Base-by-base conservation (phyloP, 1,284 basidiomycete species). In the Puccinia sorghi region DNA sequence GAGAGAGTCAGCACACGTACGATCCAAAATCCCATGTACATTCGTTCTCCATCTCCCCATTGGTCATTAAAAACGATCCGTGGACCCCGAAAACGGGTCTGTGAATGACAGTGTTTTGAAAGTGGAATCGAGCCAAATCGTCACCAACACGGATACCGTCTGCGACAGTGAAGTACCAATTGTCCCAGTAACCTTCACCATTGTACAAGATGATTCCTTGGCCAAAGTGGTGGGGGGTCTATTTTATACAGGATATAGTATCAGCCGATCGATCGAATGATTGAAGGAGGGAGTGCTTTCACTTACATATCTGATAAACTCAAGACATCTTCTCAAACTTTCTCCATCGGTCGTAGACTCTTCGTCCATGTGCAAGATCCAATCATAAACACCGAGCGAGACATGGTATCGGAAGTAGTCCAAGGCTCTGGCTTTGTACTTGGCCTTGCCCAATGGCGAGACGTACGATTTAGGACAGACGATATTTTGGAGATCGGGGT, bases 131-230 rank as follows among this genome's bases (percentile, higher is more conserved):
- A 2, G 85, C 85, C 78, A 86, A 79, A 81, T 86, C 85, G 81
- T 86, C 85, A 74, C 85, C 85, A 61, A 86, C 84, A 82, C 85
- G 84, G 59, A 86, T 85, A 80, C 84, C 84, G 80, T 86, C 85
- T 27, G 85, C 85, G 9, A 86, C 84, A n/a, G 84, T 85, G 74
- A 86, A 86, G 82, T 85, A 85, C 85, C 85, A 86, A 81, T 85
- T 85, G 80, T 83, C 83, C 85, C 85, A 85, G 81, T 85, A 86
- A 17, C 84, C 84, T 82, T 85, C 84, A 43, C 85, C 85, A 80
- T 86, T 86, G 82, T 86, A 86, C 54, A 85, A 82, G 72, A 86
- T 86, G 80, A 86, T 86, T 59, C 85, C 85, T 82, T 86, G 85
- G 46, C 85, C 85, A 79, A 85, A 85, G 80, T 86, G 84, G 50